Evolutionary conservation across 345 rosid species (phyloP).

Genomic region (Lenwebbia sp.): DNA sequence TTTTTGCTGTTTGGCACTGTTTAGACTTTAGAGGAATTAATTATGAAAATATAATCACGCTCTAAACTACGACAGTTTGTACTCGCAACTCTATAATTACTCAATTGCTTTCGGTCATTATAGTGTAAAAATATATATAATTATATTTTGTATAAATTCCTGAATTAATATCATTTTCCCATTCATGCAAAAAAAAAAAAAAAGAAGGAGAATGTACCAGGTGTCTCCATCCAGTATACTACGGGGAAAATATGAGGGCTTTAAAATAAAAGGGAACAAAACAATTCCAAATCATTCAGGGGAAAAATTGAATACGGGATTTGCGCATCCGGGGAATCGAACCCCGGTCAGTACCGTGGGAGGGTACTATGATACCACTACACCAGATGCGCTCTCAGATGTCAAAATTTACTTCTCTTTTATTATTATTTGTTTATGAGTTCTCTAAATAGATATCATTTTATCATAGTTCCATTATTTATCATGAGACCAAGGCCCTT

Average conservation of each 20-base stretch:
- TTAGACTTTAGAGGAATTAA: background rate
- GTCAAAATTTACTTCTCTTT: no score
- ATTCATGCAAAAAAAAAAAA: background rate
- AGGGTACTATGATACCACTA: constrained; percentile 18
- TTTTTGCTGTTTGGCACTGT: background rate
- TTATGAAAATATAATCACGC: background rate
- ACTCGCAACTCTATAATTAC: background rate
- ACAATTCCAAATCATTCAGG: background rate
- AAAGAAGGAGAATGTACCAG: background rate
- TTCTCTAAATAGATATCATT: no score
- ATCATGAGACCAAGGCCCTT: background rate
- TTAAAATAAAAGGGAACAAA: background rate
- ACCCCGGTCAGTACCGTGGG: constrained; percentile 17
- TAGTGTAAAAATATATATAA: background rate
- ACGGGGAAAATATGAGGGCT: background rate
- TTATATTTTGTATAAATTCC: background rate
- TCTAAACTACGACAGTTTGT: background rate
- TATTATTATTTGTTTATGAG: no score
- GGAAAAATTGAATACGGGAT: fast-evolving
- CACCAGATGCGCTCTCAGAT: constrained; percentile 6
- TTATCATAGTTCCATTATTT: background rate
- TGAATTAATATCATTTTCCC: background rate
- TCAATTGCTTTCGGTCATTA: background rate
- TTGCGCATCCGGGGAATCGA: constrained; percentile 14
- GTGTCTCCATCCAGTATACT: background rate